A percentile compares a stretch with the other conserved stretches of the same genome.
Conservation (phyloP, 768 basidiomycete species). For the Auriscalpium orientale region DNA sequence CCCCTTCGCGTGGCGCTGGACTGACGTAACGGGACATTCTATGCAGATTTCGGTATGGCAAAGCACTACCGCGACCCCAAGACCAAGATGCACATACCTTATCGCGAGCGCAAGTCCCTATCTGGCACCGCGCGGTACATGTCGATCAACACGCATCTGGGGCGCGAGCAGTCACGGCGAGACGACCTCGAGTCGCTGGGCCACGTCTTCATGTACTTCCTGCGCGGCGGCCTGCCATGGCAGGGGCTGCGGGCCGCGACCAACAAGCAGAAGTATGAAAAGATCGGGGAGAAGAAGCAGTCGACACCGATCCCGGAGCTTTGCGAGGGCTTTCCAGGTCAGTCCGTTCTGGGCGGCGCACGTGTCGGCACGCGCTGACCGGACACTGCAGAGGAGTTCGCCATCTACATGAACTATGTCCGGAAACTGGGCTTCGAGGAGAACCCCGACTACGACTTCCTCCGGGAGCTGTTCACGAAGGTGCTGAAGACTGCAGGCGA, state of each 20-base stretch:
- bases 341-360: slow-evolving; percentile 19
- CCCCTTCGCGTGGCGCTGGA: neutral
- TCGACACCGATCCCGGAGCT: slow-evolving; percentile 85
- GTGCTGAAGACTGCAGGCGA: slow-evolving; percentile 84
- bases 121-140: slow-evolving; percentile 98
- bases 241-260: slow-evolving; percentile 96
- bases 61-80: slow-evolving; percentile 99
- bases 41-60: slow-evolving; percentile 94
- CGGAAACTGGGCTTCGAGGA: slow-evolving; percentile 98
- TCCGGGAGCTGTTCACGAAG: slow-evolving; percentile 90
- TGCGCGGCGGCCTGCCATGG: slow-evolving; percentile 95
- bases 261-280: slow-evolving; percentile 99
- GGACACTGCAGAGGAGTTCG: slow-evolving; percentile 74
- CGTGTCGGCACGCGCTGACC: neutral
- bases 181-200: slow-evolving; percentile 96
- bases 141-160: slow-evolving; percentile 98
- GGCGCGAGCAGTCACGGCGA: slow-evolving; percentile 88
- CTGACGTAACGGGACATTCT: slow-evolving; percentile 14
- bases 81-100: slow-evolving; percentile 97
- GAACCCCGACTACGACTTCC: slow-evolving; percentile 94
- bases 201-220: slow-evolving; percentile 99
- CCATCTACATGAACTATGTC: slow-evolving; percentile 99
- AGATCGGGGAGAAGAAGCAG: slow-evolving; percentile 99
- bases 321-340: slow-evolving; percentile 95
- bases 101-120: slow-evolving; percentile 93